Evolutionary conservation across 2,329 filamentous ascomycete genomes (phyloP), one percentile per base, ranked within the genome.

Genomic region (Penicillium sclerotigenum): DNA sequence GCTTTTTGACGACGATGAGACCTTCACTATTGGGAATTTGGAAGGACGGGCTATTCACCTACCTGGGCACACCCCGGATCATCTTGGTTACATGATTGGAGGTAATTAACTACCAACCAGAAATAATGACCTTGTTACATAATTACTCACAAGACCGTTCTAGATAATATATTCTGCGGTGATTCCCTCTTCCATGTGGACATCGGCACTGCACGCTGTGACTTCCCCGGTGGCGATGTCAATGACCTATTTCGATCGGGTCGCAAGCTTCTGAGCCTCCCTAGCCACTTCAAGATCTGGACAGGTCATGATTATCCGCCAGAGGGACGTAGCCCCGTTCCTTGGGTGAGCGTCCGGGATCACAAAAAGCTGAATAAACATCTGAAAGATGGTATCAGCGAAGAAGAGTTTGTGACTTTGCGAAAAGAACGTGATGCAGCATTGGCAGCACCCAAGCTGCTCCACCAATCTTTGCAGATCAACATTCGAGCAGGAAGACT

Each of bases 21-120:
- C 54, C 0, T 85, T 87, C 56, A 29, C 60, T 0, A 75, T 87
- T 47, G 84, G 85, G 0, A 52, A 67, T 0, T 28, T 87, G 16
- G 65, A 60, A 1, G 81, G 72, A 2, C 73, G 68, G 6, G 83
- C 79, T 1, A 68, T 86, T 0, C 83, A 87, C 62, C 77, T 87
- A 0, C 84, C 85, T 0, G 84, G 84, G 0, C 84, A 87, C 60
- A 87, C 84, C 0, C 83, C 84, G 0, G 85, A 87, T 60, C 83
- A 87, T 56, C 61, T 87, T 10, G 84, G 85, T 0, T 87, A 87
- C 59, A 72, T 72, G 36, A 80, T 87, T 54, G 83, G 82, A 65
- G 67, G 70, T 68, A 61, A 50, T 59, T 18, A 20, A 33, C 7
- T 5, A 3, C 18, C 13, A 13, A 4, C 13, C n/a, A n/a, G n/a